Base-by-base conservation (phyloP, 2,329 filamentous ascomycete genomes). In the Elsinoe arachidis region DNA sequence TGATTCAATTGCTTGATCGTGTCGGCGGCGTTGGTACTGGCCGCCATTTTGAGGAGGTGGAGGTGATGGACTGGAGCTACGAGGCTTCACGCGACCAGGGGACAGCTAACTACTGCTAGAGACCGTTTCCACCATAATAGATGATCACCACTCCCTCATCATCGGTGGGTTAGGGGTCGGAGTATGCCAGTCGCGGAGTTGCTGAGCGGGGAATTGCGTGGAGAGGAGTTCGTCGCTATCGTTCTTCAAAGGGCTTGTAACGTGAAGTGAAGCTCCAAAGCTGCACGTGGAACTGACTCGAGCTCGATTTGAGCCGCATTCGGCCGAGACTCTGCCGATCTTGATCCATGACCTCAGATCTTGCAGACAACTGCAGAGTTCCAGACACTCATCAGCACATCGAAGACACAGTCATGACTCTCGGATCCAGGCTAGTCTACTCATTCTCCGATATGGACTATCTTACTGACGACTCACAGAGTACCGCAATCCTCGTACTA, bases 1-100 rank as follows among this genome's bases (percentile, higher is more conserved):
- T 88, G 86, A 70, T 95, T 85, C 65, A 99, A 85, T 77, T 96
- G 91, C 65, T 83, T 82, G 67, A 97, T 82, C 73, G 92, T 89
- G 67, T 90, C 85, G 68, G 80, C 77, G 37, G 56, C 52, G 39
- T 60, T 59, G 49, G 33, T 55, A 11, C 60, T 59, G 34, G 63
- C 58, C 43, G 63, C 64, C 66, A 68, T 69, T 33, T 35, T 63
- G 59, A 59, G 52, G 58, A 38, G 56, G 58, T 43, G 33, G 37
- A 33, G 30, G 44, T 34, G 53, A 23, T 30, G 26, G 7, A 30
- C 30, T 12, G 38, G 23, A 47, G 55, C 55, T 34, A 59, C 58
- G 46, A 38, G 49, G 49, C 46, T 35, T 58, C 56, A 53, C 47
- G 54, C 54, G 41, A 56, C 39, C 19, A 34, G 41, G 14, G 12